These are phyloP conservation scores for Parasitella parasitica DNA, from an alignment of 371 early-diverging fungal species.

Conservation along the genomic window DNA sequence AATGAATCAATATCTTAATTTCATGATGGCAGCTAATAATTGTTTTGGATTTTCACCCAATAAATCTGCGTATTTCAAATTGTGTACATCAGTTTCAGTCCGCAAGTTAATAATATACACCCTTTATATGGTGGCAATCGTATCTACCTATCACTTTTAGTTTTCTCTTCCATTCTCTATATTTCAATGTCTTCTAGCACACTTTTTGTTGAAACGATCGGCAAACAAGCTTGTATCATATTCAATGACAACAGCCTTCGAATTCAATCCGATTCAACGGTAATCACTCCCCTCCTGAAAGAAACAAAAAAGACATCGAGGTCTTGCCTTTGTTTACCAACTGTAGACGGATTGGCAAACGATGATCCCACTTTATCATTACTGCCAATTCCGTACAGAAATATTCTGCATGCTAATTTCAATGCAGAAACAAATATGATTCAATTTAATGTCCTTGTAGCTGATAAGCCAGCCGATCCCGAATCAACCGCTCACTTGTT, in stretches of 20 bases:
- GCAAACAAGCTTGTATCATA: neutral
- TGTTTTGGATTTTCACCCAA: too few species aligned
- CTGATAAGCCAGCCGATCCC: slow-evolving; percentile 23
- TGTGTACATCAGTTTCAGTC: too few species aligned
- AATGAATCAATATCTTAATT: too few species aligned
- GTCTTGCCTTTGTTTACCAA: slow-evolving; percentile 2
- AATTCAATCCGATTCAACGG: neutral
- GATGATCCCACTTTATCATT: slow-evolving; percentile 10
- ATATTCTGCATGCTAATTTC: slow-evolving; percentile 24
- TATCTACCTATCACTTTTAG: neutral
- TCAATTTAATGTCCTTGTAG: slow-evolving; percentile 28
- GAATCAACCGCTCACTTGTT: slow-evolving; percentile 26
- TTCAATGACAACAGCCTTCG: neutral
- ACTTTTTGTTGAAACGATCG: neutral
- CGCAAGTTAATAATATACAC: too few species aligned
- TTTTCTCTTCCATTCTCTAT: neutral
- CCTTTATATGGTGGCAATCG: neutral
- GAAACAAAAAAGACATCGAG: neutral
- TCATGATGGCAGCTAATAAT: too few species aligned
- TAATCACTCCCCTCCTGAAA: neutral
- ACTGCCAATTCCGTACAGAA: slow-evolving; percentile 9
- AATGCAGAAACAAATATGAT: slow-evolving; percentile 27
- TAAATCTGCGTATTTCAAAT: too few species aligned
- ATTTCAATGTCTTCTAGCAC: neutral
- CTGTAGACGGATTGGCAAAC: neutral